These are phyloP conservation scores for Leishmania mexicana DNA, from an alignment of 208 protist species.

Conservation along the genomic window DNA sequence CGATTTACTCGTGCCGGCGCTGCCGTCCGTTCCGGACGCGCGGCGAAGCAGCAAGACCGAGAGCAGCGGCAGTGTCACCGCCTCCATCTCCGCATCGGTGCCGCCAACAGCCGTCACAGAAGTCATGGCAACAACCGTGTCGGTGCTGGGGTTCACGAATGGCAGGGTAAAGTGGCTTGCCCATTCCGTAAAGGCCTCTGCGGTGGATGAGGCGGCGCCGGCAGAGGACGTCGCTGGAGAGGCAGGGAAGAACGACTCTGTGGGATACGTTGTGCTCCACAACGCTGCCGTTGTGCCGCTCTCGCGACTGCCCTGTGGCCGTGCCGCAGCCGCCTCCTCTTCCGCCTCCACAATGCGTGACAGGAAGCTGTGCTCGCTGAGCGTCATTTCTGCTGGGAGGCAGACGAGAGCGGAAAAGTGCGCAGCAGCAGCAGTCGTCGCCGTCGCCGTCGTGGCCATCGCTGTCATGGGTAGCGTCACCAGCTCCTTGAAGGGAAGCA, in stretches of 20 bases:
- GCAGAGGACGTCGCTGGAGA: background rate
- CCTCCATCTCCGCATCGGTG: background rate
- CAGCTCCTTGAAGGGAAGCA: slow-evolving; percentile 35
- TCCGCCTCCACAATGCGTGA: slow-evolving; percentile 6
- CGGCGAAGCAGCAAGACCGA: slow-evolving; percentile 45
- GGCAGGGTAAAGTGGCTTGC: slow-evolving; percentile 43
- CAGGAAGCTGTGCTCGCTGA: slow-evolving; percentile 1
- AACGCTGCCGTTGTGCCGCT: background rate
- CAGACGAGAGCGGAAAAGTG: slow-evolving; percentile 5
- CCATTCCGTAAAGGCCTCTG: slow-evolving; percentile 74
- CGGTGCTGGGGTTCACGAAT: slow-evolving; percentile 46
- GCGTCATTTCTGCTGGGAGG: slow-evolving; percentile 8
- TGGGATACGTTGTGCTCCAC: slow-evolving; percentile 40
- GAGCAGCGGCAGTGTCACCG: slow-evolving; percentile 25
- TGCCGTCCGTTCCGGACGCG: background rate
- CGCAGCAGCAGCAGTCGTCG: background rate
- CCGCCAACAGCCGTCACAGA: slow-evolving; percentile 13
- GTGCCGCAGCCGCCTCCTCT: background rate
- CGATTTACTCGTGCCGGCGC: background rate
- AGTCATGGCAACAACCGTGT: slow-evolving; percentile 49
- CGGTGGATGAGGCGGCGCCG: background rate
- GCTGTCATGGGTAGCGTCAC: slow-evolving; percentile 24
- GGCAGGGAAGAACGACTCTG: slow-evolving; percentile 19
- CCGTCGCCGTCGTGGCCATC: background rate
- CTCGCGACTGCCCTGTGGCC: background rate